Evolutionary conservation across 306 rosid genomes (phyloP), one percentile per base, ranked within the genome.

Genomic region (Inga laurina): DNA sequence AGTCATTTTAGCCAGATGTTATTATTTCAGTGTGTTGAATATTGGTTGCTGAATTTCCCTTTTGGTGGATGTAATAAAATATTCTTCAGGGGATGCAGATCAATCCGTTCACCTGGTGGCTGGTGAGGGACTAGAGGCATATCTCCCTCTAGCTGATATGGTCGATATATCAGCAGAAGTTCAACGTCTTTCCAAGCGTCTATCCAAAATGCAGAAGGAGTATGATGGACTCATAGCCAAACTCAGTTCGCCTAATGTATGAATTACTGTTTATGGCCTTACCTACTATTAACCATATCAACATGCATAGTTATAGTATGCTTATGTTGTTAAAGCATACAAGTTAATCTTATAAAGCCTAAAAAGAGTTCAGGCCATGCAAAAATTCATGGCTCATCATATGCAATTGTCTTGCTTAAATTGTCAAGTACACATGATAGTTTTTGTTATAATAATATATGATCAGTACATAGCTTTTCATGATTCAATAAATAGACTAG

Each of bases 121-220:
- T 79, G 93, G 96, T 82, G 98, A 95, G 85, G 98, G 98, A 78
- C 93, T 95, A 48, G 98, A 92, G 82, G 99, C 99, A 35, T 95
- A 95, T 89, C 99, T 95, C 75, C 99, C 99, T 75, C 91, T 95
- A 39, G 97, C 97, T 11, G 97, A 95, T 83, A 93, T 95, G 99
- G 89, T 95, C 77, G 99, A 95, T 87, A 85, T 95, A 80, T 89
- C 93, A 77, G 89, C 96, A 14, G 99, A 95, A 89, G 90, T 92
- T 69, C 82, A 95, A 75, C 98, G 98, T 21, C 95, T 95, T 76
- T 86, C 92, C 39, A 95, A 92, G 81, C 90, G 99, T 75, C 97
- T 95, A 82, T 88, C 93, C 81, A 95, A 95, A 88, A 95, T 95
- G 96, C 92, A 91, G 88, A 88, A 87, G 66, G 98, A 95, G 81